Conservation (phyloP, 2,329 filamentous ascomycete genomes). For the Aspergillus vadensis region DNA sequence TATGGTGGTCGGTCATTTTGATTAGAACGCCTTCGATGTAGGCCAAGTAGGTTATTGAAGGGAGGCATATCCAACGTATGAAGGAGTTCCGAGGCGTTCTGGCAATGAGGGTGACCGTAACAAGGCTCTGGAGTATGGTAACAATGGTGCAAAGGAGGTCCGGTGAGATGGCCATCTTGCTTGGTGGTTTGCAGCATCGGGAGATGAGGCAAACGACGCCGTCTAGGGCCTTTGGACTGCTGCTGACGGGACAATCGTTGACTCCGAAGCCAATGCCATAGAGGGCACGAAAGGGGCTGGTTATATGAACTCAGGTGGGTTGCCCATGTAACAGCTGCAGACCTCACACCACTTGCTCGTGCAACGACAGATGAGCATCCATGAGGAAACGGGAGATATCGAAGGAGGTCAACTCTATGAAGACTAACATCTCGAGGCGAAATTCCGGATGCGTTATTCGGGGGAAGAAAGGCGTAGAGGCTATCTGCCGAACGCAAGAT, state of each 20-base stretch:
- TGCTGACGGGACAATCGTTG: not conserved
- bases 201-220: too few relatives aligned
- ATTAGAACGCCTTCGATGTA: not conserved
- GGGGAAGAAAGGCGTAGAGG: not conserved
- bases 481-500: not conserved
- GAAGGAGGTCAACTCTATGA: not conserved
- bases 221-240: not conserved
- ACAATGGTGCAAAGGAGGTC: not conserved
- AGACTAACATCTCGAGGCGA: not conserved
- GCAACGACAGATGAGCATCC: not conserved
- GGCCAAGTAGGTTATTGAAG: not conserved
- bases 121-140: not conserved
- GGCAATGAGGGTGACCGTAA: not conserved
- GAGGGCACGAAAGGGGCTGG: not conserved
- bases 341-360: not conserved
- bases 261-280: not conserved
- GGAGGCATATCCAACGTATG: not conserved
- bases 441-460: not conserved
- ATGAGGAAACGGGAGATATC: not conserved
- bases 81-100: not conserved
- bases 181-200: not conserved
- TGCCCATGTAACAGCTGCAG: not conserved
- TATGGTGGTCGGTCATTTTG: not conserved
- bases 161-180: not conserved
- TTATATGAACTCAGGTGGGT: not conserved